phyloP scores from a whole-genome alignment of 441 rosid species.

The Populus hybrid region DNA sequence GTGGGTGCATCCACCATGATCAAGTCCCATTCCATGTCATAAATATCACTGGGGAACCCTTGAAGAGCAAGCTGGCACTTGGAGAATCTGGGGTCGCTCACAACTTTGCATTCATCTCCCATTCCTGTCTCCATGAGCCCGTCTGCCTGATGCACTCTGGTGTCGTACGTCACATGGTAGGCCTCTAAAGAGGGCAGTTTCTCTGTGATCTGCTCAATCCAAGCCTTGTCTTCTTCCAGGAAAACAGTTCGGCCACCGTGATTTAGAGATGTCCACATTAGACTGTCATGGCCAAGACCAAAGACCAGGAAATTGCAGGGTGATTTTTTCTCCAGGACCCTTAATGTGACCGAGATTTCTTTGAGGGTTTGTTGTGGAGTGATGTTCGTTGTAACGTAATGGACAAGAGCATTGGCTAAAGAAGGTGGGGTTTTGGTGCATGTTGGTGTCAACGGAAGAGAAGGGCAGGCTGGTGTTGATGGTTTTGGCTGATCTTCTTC shows the following conservation, averaged over 20 bases:
- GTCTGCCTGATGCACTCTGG: constrained; percentile 73
- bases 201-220: constrained; percentile 72
- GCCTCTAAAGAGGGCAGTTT: constrained; percentile 66
- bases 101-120: constrained; percentile 65
- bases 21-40: constrained; percentile 69
- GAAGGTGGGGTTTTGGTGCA: constrained; percentile 67
- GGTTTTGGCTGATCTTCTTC: constrained; percentile 12
- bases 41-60: constrained; percentile 64
- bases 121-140: constrained; percentile 59
- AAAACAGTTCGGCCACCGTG: constrained; percentile 83
- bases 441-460: constrained; percentile 31
- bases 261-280: constrained; percentile 91
- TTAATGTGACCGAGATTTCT: constrained; percentile 59
- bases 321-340: constrained; percentile 62
- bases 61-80: constrained; percentile 75
- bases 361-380: constrained; percentile 82
- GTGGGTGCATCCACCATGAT: constrained; percentile 94
- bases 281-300: constrained; percentile 92
- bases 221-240: constrained; percentile 77
- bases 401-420: constrained; percentile 66
- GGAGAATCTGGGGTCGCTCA: constrained; percentile 66
- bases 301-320: constrained; percentile 92
- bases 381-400: constrained; percentile 70
- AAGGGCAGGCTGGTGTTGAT: constrained; percentile 31
- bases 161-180: constrained; percentile 74